Conservation (phyloP, 139 green algal species). For the Chlamydomonas sp. region DNA sequence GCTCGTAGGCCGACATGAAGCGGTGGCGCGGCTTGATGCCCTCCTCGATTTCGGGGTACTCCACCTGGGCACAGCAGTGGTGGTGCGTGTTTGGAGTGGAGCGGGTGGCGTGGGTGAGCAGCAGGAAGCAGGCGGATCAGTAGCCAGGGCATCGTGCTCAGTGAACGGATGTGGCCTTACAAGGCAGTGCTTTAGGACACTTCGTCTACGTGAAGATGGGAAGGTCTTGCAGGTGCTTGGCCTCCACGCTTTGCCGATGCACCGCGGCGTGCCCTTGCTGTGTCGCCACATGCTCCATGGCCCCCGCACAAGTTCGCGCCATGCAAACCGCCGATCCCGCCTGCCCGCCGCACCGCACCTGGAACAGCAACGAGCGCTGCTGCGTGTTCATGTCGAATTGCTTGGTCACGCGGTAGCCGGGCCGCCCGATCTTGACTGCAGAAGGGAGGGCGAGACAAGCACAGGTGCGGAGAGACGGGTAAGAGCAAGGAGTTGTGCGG, state of each 20-base stretch:
- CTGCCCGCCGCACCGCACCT: too few relatives aligned
- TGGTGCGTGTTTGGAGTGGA: background rate
- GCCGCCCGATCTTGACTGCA: conserved; percentile 95
- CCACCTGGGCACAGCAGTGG: conserved; percentile 70
- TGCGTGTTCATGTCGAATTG: conserved; percentile 87
- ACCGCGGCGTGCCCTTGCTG: too few relatives aligned
- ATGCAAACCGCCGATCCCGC: background rate
- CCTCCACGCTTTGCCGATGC: too few relatives aligned
- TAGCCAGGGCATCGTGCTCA: too few relatives aligned
- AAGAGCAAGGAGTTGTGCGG: background rate
- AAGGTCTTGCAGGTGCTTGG: background rate
- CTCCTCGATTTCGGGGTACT: conserved; percentile 98
- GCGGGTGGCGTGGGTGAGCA: background rate
- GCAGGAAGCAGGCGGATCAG: too few relatives aligned
- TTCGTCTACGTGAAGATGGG: background rate
- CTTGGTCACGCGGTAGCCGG: conserved; percentile 98
- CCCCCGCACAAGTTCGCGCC: background rate
- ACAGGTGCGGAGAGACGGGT: background rate
- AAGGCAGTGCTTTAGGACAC: too few relatives aligned
- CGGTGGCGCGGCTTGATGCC: conserved; percentile 89
- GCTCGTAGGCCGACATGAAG: conserved; percentile 98
- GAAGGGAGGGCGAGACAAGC: background rate
- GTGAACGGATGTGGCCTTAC: too few relatives aligned
- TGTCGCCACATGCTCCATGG: too few relatives aligned
- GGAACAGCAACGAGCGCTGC: conserved; percentile 94